phyloP scores from a whole-genome alignment of 768 basidiomycete species.

The Suillus plorans region DNA sequence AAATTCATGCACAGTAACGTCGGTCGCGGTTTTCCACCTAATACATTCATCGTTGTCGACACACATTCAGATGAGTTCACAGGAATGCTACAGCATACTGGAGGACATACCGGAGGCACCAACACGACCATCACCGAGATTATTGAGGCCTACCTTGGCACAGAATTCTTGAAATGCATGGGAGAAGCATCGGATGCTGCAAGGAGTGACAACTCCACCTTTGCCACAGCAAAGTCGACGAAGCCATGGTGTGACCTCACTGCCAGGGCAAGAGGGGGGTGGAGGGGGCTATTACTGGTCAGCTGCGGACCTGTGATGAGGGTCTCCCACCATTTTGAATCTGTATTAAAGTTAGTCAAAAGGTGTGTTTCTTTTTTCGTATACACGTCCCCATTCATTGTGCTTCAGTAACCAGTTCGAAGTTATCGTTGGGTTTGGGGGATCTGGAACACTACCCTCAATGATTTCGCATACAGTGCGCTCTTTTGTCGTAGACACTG shows the following conservation, averaged over 20 bases:
- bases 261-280: background rate
- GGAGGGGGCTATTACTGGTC: background rate
- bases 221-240: background rate
- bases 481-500: background rate
- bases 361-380: background rate
- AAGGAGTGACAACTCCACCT: background rate
- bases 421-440: slow-evolving; percentile 3
- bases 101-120: too few relatives aligned
- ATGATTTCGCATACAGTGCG: background rate
- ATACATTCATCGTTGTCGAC: background rate
- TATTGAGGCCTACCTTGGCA: background rate
- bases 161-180: too few relatives aligned
- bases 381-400: background rate
- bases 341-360: background rate
- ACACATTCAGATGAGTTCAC: background rate
- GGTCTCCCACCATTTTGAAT: background rate
- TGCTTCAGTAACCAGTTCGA: slow-evolving; percentile 1
- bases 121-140: background rate
- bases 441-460: background rate
- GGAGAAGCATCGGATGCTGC: background rate
- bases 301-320: slow-evolving; percentile 1
- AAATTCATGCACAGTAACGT: background rate
- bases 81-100: background rate
- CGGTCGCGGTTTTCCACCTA: background rate
- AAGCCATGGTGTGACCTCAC: background rate